Evolutionary conservation across 2,329 filamentous ascomycete species (phyloP).

Genomic region (Salinomyces thailandicus): DNA sequence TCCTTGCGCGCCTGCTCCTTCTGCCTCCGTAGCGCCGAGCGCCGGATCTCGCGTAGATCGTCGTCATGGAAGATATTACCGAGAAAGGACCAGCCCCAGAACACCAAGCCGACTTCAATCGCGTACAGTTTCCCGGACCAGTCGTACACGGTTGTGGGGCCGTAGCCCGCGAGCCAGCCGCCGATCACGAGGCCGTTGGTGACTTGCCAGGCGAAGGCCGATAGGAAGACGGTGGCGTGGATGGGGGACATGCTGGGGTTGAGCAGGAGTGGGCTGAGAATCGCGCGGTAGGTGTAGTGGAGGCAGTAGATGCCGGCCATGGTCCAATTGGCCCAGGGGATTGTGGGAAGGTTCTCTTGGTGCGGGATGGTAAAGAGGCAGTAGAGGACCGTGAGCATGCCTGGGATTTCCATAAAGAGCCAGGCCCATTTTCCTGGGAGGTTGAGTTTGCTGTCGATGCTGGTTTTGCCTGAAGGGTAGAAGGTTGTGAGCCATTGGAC

Average conservation of each 20-base stretch:
- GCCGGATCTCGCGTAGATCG: conserved; percentile 74
- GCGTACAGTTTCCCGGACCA: conserved; percentile 37
- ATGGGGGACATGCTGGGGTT: conserved; percentile 91
- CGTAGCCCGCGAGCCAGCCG: conserved; percentile 73
- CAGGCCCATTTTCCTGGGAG: conserved; percentile 81
- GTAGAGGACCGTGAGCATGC: conserved; percentile 68
- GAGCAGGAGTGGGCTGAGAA: conserved; percentile 65
- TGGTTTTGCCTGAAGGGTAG: conserved; percentile 92
- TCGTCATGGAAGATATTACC: conserved; percentile 87
- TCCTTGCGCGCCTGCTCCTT: conserved; percentile 36
- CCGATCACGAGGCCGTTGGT: conserved; percentile 69
- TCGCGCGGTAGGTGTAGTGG: conserved; percentile 84
- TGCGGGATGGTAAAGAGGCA: conserved; percentile 59
- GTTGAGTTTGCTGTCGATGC: conserved; percentile 62
- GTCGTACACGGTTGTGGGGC: conserved; percentile 49
- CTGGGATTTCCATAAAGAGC: conserved; percentile 78
- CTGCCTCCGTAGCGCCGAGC: conserved; percentile 54
- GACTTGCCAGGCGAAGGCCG: conserved; percentile 64
- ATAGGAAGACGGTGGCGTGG: conserved; percentile 55
- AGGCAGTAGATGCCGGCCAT: conserved; percentile 62
- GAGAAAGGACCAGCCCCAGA: conserved; percentile 68
- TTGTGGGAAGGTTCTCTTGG: conserved; percentile 44
- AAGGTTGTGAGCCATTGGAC: conserved; percentile 67
- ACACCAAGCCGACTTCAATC: conserved; percentile 53
- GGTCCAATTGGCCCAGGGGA: conserved; percentile 70